These are phyloP conservation scores for Cenchrus americanus DNA, from an alignment of 176 grass and related monocot species.

Conservation along the genomic window DNA sequence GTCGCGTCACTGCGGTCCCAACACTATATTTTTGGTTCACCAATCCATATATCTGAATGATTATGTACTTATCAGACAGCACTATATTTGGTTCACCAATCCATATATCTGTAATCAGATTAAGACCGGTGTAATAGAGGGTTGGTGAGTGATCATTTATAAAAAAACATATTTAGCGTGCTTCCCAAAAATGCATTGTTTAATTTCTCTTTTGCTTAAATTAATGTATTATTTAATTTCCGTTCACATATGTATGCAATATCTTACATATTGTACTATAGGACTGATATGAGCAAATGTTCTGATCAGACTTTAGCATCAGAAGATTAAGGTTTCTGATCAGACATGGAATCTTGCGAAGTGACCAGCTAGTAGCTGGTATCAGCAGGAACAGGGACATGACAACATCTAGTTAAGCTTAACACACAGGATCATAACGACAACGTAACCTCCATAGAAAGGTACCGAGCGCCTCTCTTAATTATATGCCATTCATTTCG, in stretches of 20 bases:
- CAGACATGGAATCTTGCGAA: slow-evolving; percentile 38
- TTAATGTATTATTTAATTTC: background rate
- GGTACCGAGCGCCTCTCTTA: slow-evolving; percentile 28
- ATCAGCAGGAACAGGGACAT: slow-evolving; percentile 42
- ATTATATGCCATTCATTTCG: slow-evolving; percentile 1
- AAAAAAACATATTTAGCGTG: background rate
- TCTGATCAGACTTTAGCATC: slow-evolving; percentile 26
- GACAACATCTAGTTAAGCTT: slow-evolving; percentile 35
- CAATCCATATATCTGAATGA: no score
- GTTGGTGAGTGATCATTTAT: background rate
- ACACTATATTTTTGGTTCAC: no score
- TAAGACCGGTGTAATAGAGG: slow-evolving; percentile 12
- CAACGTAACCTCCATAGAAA: slow-evolving; percentile 38
- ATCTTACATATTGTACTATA: background rate
- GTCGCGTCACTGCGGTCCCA: no score
- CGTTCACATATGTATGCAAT: background rate
- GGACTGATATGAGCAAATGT: slow-evolving; percentile 3
- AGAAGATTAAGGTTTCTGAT: slow-evolving; percentile 30
- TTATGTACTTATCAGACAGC: slow-evolving; percentile 12
- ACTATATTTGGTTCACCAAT: slow-evolving; percentile 4
- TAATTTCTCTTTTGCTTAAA: background rate
- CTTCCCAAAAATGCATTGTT: background rate
- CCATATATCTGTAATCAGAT: slow-evolving; percentile 4
- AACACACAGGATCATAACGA: slow-evolving; percentile 34
- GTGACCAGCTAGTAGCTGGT: slow-evolving; percentile 20